A percentile compares a stretch with the other conserved stretches of the same genome.
Evolutionary conservation across 2,329 filamentous ascomycete genomes (phyloP).

Genomic region (Ophiostoma sp.): DNA sequence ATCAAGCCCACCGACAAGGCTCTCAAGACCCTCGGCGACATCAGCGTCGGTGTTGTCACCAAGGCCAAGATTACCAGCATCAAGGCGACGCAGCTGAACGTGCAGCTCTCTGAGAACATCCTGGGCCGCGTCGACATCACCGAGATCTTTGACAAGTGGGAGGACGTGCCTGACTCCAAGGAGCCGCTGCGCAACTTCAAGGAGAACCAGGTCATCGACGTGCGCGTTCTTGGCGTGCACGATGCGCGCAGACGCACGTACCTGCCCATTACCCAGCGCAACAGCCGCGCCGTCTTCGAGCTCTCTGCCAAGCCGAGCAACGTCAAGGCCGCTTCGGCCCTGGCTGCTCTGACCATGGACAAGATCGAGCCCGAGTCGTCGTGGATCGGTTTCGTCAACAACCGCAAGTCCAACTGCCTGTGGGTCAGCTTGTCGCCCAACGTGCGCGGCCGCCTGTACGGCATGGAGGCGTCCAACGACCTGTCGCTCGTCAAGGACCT

Average conservation of each 20-base stretch:
- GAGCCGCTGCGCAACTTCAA: constrained; percentile 75
- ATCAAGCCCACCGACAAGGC: constrained; percentile 60
- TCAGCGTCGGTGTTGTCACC: constrained; percentile 69
- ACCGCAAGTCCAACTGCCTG: constrained; percentile 72
- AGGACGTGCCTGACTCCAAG: constrained; percentile 81
- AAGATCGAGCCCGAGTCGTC: constrained; percentile 70
- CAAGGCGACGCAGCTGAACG: constrained; percentile 90
- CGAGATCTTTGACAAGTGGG: constrained; percentile 84
- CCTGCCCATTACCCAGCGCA: constrained; percentile 84
- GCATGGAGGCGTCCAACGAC: constrained; percentile 85
- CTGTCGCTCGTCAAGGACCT: constrained; percentile 75
- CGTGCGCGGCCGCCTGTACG: constrained; percentile 78
- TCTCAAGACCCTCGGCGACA: constrained; percentile 67
- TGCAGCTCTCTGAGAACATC: constrained; percentile 80
- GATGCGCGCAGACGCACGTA: constrained; percentile 89
- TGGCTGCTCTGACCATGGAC: constrained; percentile 64
- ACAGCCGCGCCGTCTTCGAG: constrained; percentile 80
- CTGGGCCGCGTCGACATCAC: constrained; percentile 93
- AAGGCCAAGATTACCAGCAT: constrained; percentile 80
- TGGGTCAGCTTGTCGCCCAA: constrained; percentile 92
- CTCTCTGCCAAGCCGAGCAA: constrained; percentile 77
- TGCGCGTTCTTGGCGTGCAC: constrained; percentile 81
- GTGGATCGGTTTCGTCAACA: constrained; percentile 87
- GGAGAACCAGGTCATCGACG: constrained; percentile 67
- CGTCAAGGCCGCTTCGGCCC: constrained; percentile 47